These are phyloP conservation scores for Plasmodium relictum DNA, from an alignment of 169 alveolate genomes.

Conservation along the genomic window DNA sequence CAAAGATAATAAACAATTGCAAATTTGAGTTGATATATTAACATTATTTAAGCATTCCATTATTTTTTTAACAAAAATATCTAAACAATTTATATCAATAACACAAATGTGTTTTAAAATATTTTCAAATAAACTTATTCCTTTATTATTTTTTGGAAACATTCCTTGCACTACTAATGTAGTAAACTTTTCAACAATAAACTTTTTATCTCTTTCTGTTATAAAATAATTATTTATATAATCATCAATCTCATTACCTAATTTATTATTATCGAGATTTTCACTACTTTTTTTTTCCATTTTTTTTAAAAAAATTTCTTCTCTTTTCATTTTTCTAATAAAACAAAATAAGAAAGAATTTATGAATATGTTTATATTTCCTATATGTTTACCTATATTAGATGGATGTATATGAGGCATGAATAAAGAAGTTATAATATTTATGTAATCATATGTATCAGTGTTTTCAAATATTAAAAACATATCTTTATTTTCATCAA, in stretches of 20 bases:
- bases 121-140: slow-evolving; percentile 67
- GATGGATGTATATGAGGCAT: slow-evolving; percentile 76
- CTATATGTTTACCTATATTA: slow-evolving; percentile 69
- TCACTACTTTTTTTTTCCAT: background rate
- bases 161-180: slow-evolving; percentile 60
- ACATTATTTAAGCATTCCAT: slow-evolving; percentile 56
- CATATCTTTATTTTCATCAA: background rate
- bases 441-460: slow-evolving; percentile 47
- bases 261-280: background rate
- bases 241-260: background rate
- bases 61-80: slow-evolving; percentile 52
- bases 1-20: slow-evolving; percentile 62
- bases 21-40: slow-evolving; percentile 63
- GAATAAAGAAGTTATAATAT: slow-evolving; percentile 57
- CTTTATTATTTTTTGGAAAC: slow-evolving; percentile 69
- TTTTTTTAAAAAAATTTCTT: slow-evolving; percentile 24
- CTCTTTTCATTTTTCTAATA: slow-evolving; percentile 70
- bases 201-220: slow-evolving; percentile 50
- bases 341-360: slow-evolving; percentile 53
- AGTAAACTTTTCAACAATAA: slow-evolving; percentile 54
- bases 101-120: slow-evolving; percentile 64
- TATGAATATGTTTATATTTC: slow-evolving; percentile 56
- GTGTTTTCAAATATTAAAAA: slow-evolving; percentile 24
- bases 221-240: slow-evolving; percentile 55
- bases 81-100: slow-evolving; percentile 64